Percentiles rank a stretch among this genome's conserved stretches.
phyloP scores from a whole-genome alignment of 2,329 filamentous ascomycete species.

The Alternaria sp. region DNA sequence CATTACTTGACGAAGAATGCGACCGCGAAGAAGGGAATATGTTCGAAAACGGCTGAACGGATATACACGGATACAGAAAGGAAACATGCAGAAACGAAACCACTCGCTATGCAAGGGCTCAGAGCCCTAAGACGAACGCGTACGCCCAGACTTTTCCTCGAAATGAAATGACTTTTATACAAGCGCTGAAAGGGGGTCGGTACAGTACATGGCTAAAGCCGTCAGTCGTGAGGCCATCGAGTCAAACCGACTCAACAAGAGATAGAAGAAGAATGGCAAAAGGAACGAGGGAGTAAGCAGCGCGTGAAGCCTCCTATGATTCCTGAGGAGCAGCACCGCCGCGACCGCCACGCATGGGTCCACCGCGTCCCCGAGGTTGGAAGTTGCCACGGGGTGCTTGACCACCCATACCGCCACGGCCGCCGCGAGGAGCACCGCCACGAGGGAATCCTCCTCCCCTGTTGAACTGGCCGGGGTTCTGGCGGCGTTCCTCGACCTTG shows the following conservation, averaged over 20 bases:
- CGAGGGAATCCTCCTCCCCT: constrained; percentile 47
- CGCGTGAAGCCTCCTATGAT: constrained; percentile 29
- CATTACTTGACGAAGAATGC: constrained; percentile 33
- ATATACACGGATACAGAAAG: constrained; percentile 37
- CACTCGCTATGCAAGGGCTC: constrained; percentile 49
- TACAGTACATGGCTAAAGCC: constrained; percentile 48
- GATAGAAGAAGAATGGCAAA: constrained; percentile 12
- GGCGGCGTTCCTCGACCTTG: constrained; percentile 85
- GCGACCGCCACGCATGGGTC: constrained; percentile 61
- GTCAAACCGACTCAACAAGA: constrained; percentile 24
- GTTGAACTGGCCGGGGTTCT: constrained; percentile 51
- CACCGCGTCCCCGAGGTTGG: constrained; percentile 72
- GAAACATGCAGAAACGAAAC: constrained; percentile 42
- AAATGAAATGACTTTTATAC: constrained; percentile 48
- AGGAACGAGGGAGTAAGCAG: constrained; percentile 4
- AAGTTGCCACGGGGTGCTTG: constrained; percentile 72
- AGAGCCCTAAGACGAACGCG: constrained; percentile 34
- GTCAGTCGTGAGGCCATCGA: constrained; percentile 41
- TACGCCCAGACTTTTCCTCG: constrained; percentile 45
- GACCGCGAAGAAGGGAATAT: constrained; percentile 31
- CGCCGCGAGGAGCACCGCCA: constrained; percentile 60
- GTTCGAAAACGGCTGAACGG: constrained; percentile 26
- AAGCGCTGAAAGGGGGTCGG: constrained; percentile 40
- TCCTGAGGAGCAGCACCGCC: constrained; percentile 41
- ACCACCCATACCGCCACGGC: constrained; percentile 65